Evolutionary conservation across 345 rosid species (phyloP).

Genomic region (Citrus reticulata): DNA sequence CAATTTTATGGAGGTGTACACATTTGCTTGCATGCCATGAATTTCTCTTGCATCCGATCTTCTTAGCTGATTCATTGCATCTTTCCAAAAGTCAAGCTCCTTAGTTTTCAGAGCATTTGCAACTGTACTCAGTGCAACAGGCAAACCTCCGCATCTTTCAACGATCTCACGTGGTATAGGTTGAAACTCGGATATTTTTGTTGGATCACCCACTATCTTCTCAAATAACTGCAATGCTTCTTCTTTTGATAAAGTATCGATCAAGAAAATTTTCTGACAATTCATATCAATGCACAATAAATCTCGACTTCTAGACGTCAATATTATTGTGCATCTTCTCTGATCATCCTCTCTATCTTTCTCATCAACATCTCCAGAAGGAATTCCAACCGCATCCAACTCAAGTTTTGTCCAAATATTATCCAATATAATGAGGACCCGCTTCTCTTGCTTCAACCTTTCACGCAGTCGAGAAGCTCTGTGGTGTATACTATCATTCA

Average conservation of each 20-base stretch:
- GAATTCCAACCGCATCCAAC: not conserved
- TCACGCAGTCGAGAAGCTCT: no score
- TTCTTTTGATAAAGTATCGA: not conserved
- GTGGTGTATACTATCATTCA: not conserved
- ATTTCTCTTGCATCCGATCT: not conserved
- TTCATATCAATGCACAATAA: slow-evolving; percentile 15
- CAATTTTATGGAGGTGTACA: not conserved
- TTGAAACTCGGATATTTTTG: rapidly evolving
- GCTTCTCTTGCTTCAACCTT: no score
- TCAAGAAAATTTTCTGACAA: not conserved
- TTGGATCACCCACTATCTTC: not conserved
- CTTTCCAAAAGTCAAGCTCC: not conserved
- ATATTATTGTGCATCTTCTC: slow-evolving; percentile 13
- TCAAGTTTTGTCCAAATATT: not conserved
- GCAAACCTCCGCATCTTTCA: not conserved
- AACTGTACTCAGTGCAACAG: slow-evolving; percentile 1
- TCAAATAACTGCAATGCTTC: slow-evolving; percentile 15
- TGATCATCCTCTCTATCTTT: not conserved
- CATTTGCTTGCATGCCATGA: not conserved
- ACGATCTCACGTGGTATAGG: no score
- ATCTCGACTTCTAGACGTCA: slow-evolving; percentile 16
- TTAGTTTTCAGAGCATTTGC: slow-evolving; percentile 7
- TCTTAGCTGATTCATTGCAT: not conserved
- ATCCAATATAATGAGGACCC: not conserved
- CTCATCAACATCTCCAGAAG: not conserved